Conservation (phyloP, 2,329 filamentous ascomycete species). For the Paraphaeosphaeria minitans region DNA sequence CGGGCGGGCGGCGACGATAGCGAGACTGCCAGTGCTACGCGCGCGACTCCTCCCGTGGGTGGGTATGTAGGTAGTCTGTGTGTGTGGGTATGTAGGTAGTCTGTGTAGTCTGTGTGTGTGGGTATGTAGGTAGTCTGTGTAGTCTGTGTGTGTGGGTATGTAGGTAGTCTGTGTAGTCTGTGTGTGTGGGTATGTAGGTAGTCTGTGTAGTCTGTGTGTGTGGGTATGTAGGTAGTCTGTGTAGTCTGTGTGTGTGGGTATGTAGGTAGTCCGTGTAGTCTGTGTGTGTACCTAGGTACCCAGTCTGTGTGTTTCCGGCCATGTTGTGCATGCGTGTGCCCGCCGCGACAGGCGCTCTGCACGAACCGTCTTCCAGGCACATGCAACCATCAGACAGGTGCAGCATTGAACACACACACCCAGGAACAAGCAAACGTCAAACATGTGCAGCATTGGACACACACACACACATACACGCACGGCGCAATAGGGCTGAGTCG, state of each 20-base stretch:
- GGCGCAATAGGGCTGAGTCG: slow-evolving; percentile 24
- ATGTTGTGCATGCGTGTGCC: background rate
- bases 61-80: too few species aligned
- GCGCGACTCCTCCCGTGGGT: background rate
- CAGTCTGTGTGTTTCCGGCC: too few species aligned
- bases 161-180: too few species aligned
- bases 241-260: too few species aligned
- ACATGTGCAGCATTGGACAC: background rate
- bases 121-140: too few species aligned
- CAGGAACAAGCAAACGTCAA: background rate
- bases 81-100: too few species aligned
- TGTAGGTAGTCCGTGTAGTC: too few species aligned
- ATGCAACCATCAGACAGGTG: background rate
- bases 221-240: too few species aligned
- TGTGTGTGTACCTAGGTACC: too few species aligned
- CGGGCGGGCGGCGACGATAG: background rate
- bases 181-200: too few species aligned
- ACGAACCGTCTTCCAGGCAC: background rate
- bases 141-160: background rate
- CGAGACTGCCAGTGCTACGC: background rate
- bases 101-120: too few species aligned
- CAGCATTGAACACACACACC: background rate
- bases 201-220: too few species aligned
- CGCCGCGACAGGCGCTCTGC: background rate
- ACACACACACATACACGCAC: slow-evolving; percentile 3